Base-by-base conservation (phyloP, 148 eudicot species). In the Diospyros kaki region DNA sequence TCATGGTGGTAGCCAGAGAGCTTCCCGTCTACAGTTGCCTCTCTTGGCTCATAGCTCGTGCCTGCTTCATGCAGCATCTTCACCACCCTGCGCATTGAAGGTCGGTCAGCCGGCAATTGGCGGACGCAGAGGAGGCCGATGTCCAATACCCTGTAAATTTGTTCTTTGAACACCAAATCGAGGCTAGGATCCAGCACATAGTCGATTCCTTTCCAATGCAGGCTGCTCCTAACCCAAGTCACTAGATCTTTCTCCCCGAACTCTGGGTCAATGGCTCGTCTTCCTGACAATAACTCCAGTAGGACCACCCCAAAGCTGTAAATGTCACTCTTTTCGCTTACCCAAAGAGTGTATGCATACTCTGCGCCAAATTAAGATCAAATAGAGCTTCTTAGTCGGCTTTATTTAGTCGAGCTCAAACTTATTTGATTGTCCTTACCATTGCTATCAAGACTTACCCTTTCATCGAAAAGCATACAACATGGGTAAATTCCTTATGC, bases 291-390 rank as follows among this genome's bases (percentile, higher is more conserved):
- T 9, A 86, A 71, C 74, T 86, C 88, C 60, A 86, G 72, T 13
- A 86, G 65, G 51, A 86, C 88, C 9, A 86, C 75, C 3, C 88
- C 88, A 67, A 83, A 86, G 79, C 86, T 86, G 64, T 86, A 83
- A 1, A 78, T 76, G 70, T 85, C 88, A 50, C 86, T 85, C 79
- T 83, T 85, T 60, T 86, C 86, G 44, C 78, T 86, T 68, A 86
- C 86, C 38, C 83, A 77, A 3, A 83, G 84, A 5, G 86, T 86
- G 68, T 86, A 86, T 43, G 86, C 88, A 74, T 86, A 86, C 79
- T 86, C 86, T 83, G 74, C 44, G 44, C 56, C 62, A 5, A 58
- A 2, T 48, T 18, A 70, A 58, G 9, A 59, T 38, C 13, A 39
- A 43, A 42, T n/a, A 12, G 3, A 54, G n/a, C 43, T 41, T 4